Evolutionary conservation across 345 rosid species (phyloP).

Genomic region (Eucalyptus microcorys): DNA sequence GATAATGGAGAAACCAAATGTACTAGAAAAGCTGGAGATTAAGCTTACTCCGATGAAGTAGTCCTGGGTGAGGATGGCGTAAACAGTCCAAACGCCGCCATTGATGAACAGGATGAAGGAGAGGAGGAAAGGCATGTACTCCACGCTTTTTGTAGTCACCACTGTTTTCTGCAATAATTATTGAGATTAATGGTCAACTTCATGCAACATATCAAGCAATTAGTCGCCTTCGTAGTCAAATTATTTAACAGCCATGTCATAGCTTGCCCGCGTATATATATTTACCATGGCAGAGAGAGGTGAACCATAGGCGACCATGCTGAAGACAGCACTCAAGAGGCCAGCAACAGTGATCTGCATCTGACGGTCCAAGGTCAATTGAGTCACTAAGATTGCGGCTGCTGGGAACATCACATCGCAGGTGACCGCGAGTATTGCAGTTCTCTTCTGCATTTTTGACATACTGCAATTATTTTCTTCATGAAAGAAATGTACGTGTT

Average conservation of each 20-base stretch:
- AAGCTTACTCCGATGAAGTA: slow-evolving; percentile 38
- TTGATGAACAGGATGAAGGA: slow-evolving; percentile 32
- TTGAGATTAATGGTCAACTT: background rate
- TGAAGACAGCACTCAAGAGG: slow-evolving; percentile 38
- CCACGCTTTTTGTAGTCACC: slow-evolving; percentile 37
- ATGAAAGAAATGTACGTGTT: background rate
- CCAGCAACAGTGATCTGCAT: slow-evolving; percentile 42
- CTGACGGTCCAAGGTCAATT: slow-evolving; percentile 21
- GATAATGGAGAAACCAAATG: background rate
- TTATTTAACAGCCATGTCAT: background rate
- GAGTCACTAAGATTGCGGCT: slow-evolving; percentile 18
- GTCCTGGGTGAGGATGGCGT: slow-evolving; percentile 30
- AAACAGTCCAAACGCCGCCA: slow-evolving; percentile 40
- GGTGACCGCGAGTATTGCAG: slow-evolving; percentile 25
- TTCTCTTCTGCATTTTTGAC: background rate
- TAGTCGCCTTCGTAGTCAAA: background rate
- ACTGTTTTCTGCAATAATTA: slow-evolving; percentile 32
- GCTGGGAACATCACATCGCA: slow-evolving; percentile 51
- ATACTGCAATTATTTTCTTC: background rate
- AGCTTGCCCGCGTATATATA: background rate
- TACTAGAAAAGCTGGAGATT: background rate
- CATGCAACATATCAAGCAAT: background rate
- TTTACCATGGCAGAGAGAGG: slow-evolving; percentile 82
- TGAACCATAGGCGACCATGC: slow-evolving; percentile 53
- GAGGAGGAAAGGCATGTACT: slow-evolving; percentile 45